Base-by-base conservation (phyloP, 768 basidiomycete genomes). In the Vararia minispora region DNA sequence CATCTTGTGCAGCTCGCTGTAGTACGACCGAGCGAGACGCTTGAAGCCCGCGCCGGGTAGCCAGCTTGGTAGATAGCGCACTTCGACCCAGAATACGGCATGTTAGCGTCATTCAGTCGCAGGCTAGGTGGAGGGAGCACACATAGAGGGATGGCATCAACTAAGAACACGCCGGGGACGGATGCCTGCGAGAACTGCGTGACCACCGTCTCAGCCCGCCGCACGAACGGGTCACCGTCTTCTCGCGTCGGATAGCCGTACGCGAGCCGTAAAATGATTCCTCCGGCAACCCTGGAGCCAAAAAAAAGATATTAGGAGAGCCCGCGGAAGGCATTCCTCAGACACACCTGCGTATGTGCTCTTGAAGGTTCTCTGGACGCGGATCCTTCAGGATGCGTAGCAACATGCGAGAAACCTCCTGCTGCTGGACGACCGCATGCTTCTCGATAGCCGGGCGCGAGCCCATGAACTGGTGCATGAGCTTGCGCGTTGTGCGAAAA, bases 41-140 rank as follows among this genome's bases (percentile, higher is more conserved):
- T 47, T 44, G 43, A 50, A 54, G n/a, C 41, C 40, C 3, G 49
- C 40, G 8, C 51, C 51, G 6, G 54, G 54, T 18, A 55, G 28
- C 54, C 54, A 52, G 10, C 32, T 22, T 3, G 54, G 54, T 8
- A 52, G 16, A 36, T 49, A 43, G 3, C 33, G 40, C 14, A 55
- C 54, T 53, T 28, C 23, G 24, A n/a, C n/a, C n/a, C n/a, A n/a
- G n/a, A n/a, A n/a, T n/a, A n/a, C n/a, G n/a, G n/a, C n/a, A n/a
- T n/a, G n/a, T n/a, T n/a, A n/a, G n/a, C n/a, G n/a, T n/a, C n/a
- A n/a, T n/a, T n/a, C n/a, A n/a, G n/a, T n/a, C n/a, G n/a, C n/a
- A n/a, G n/a, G n/a, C n/a, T n/a, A n/a, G n/a, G n/a, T n/a, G n/a
- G n/a, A n/a, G n/a, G n/a, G n/a, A n/a, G n/a, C n/a, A n/a, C n/a